These are phyloP conservation scores for Suhomyces panamericanus DNA, from an alignment of 1,139 yeast species.

Conservation along the genomic window DNA sequence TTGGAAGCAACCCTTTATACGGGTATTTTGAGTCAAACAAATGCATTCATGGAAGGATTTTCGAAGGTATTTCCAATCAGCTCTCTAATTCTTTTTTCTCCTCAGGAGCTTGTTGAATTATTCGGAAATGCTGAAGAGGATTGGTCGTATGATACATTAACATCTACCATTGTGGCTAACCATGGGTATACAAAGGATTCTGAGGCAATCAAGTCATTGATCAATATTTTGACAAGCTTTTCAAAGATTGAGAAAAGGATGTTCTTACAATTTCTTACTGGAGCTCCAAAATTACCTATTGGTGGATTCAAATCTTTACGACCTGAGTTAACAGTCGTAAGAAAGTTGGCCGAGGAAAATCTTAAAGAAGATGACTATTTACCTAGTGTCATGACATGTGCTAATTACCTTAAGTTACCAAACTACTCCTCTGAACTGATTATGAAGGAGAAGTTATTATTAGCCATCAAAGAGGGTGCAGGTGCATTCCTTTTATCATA, in stretches of 20 bases:
- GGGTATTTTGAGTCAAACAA: slow-evolving; percentile 68
- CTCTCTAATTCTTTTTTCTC: slow-evolving; percentile 69
- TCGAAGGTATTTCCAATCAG: slow-evolving; percentile 79
- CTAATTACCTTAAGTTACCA: slow-evolving; percentile 88
- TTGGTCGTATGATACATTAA: slow-evolving; percentile 71
- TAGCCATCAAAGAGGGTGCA: slow-evolving; percentile 85
- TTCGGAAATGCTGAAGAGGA: slow-evolving; percentile 77
- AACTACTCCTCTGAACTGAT: slow-evolving; percentile 65
- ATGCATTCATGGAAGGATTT: slow-evolving; percentile 78
- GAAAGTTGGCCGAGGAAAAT: slow-evolving; percentile 72
- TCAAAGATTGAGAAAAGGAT: slow-evolving; percentile 56
- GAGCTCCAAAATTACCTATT: slow-evolving; percentile 88
- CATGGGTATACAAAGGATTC: slow-evolving; percentile 87
- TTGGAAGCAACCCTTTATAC: slow-evolving; percentile 59
- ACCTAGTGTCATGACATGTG: slow-evolving; percentile 99
- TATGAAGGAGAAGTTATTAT: slow-evolving; percentile 56
- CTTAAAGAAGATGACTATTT: slow-evolving; percentile 75
- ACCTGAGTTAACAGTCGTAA: slow-evolving; percentile 86
- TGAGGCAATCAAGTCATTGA: slow-evolving; percentile 55
- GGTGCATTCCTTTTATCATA: slow-evolving; percentile 82
- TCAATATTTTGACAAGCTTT: slow-evolving; percentile 61
- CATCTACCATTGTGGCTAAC: slow-evolving; percentile 71
- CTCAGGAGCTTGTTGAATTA: slow-evolving; percentile 68
- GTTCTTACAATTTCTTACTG: slow-evolving; percentile 87
- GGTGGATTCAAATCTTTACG: slow-evolving; percentile 87